Percentiles rank a stretch among this genome's conserved stretches.
Evolutionary conservation across 2,329 filamentous ascomycete genomes (phyloP).

Genomic region (Lachnellula suecica): DNA sequence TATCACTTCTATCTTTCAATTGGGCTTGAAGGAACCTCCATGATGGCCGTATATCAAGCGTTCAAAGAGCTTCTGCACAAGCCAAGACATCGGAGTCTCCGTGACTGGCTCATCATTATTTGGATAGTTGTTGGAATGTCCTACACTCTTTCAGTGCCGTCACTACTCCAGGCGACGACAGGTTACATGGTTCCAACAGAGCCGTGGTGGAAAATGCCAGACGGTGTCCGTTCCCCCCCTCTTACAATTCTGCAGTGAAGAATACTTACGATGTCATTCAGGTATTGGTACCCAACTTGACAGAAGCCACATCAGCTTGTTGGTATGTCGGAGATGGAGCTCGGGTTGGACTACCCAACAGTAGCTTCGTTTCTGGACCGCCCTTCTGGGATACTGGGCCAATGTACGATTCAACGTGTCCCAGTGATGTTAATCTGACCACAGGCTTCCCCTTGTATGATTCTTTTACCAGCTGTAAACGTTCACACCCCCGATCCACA

Average conservation of each 20-base stretch:
- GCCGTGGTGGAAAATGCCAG: background rate
- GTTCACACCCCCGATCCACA: background rate
- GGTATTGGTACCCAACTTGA: background rate
- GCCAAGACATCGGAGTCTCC: background rate
- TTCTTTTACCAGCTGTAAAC: background rate
- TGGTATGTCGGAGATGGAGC: background rate
- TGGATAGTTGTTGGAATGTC: background rate
- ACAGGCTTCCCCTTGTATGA: background rate
- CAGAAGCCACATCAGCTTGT: background rate
- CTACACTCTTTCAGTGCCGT: background rate
- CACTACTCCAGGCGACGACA: background rate
- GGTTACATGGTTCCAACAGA: background rate
- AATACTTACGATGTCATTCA: background rate
- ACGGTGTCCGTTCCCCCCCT: background rate
- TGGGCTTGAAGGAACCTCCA: background rate
- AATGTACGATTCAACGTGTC: background rate
- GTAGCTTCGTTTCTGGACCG: background rate
- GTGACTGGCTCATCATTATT: background rate
- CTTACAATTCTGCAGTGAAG: background rate
- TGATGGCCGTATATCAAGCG: background rate
- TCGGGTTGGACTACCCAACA: background rate
- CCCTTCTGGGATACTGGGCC: background rate
- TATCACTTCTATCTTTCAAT: background rate
- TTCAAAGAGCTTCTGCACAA: background rate
- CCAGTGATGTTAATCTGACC: background rate